Conservation (phyloP, 371 early-diverging fungal species). For the Mortierella sp. region DNA sequence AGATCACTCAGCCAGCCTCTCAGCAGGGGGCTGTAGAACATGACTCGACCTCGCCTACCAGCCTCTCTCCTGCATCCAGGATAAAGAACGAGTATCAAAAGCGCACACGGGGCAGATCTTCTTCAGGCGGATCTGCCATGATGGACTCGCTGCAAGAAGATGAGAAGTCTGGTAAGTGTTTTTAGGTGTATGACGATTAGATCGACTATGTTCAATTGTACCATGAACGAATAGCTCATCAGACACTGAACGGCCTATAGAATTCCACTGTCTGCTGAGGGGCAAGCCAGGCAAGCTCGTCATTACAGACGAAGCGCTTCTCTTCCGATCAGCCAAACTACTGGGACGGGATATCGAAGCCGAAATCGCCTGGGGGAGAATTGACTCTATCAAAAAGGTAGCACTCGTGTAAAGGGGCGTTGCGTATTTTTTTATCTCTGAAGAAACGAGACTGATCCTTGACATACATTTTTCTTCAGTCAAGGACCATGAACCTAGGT, state of each 20-base stretch:
- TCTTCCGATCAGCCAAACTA: constrained; percentile 41
- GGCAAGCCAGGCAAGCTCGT: constrained; percentile 51
- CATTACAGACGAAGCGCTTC: constrained; percentile 40
- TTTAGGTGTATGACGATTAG: too few relatives aligned
- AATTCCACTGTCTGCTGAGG: constrained; percentile 43
- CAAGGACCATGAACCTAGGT: constrained; percentile 46
- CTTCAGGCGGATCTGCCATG: constrained; percentile 8
- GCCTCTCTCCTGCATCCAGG: constrained; percentile 34
- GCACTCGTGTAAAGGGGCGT: too few relatives aligned
- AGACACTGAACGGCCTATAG: too few relatives aligned
- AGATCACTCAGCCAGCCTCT: not conserved
- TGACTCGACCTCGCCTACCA: constrained; percentile 15
- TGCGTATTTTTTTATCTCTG: not conserved
- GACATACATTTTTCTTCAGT: constrained; percentile 4
- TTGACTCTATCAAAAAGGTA: constrained; percentile 51
- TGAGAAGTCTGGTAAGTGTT: constrained; percentile 9
- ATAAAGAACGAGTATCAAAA: constrained; percentile 51
- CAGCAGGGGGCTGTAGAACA: not conserved
- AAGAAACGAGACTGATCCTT: not conserved
- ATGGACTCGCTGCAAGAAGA: not conserved
- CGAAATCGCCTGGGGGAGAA: constrained; percentile 29
- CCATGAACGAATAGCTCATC: too few relatives aligned
- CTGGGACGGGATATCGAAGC: constrained; percentile 40
- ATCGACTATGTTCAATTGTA: too few relatives aligned
- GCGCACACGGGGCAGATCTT: constrained; percentile 16